Evolutionary conservation across 2,329 filamentous ascomycete genomes (phyloP).

Genomic region (Penicillium sp.): DNA sequence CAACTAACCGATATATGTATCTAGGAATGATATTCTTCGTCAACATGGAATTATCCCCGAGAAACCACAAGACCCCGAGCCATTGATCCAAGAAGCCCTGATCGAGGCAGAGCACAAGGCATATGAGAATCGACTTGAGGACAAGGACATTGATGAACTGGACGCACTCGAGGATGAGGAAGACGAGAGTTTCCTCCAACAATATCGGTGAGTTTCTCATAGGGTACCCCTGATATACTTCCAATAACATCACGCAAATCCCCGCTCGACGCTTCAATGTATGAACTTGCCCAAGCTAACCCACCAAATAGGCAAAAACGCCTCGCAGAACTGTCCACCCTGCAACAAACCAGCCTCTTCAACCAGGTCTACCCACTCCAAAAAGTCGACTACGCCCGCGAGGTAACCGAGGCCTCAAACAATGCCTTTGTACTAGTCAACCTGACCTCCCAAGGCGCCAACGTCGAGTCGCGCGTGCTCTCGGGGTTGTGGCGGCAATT

Average conservation of each 20-base stretch:
- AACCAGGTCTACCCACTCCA: constrained; percentile 90
- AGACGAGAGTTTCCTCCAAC: constrained; percentile 84
- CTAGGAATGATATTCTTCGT: constrained; percentile 95
- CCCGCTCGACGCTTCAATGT: neutral
- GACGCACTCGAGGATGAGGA: constrained; percentile 93
- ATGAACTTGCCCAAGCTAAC: constrained; percentile 4
- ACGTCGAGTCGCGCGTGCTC: constrained; percentile 78
- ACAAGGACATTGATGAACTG: constrained; percentile 90
- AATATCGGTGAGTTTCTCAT: constrained; percentile 58
- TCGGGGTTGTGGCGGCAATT: constrained; percentile 81
- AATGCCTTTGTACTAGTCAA: constrained; percentile 68
- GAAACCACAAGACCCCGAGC: constrained; percentile 90
- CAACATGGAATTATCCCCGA: constrained; percentile 98
- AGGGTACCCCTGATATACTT: neutral
- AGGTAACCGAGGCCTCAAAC: constrained; percentile 85
- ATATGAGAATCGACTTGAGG: constrained; percentile 87
- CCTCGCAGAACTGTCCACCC: constrained; percentile 70
- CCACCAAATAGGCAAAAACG: constrained; percentile 62
- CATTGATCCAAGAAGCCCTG: constrained; percentile 92
- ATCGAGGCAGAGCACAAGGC: constrained; percentile 75
- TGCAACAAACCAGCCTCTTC: constrained; percentile 73
- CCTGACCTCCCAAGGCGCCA: constrained; percentile 72
- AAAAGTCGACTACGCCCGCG: constrained; percentile 86
- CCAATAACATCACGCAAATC: neutral
- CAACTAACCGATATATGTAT: constrained; percentile 12